Conservation (phyloP, 2,329 filamentous ascomycete species). For the Cryphonectria nitschkei region DNA sequence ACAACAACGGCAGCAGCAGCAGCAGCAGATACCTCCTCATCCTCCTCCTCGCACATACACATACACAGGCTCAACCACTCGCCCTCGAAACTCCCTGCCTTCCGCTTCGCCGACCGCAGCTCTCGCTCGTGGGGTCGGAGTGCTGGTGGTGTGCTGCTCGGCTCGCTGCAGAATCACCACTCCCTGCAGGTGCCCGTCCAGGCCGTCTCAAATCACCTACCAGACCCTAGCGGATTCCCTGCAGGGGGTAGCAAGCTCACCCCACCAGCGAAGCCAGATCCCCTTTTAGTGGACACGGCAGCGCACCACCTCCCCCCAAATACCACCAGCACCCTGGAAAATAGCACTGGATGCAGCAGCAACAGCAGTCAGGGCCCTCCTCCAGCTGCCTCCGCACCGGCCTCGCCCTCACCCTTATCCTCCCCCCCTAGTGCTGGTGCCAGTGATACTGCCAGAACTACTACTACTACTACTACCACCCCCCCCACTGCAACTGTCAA, state of each 20-base stretch:
- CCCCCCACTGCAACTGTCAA: neutral
- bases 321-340: conserved; percentile 30
- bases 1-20: neutral
- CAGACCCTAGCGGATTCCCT: neutral
- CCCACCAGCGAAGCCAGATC: conserved; percentile 39
- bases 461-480: neutral
- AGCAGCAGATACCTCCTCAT: neutral
- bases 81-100: conserved; percentile 59
- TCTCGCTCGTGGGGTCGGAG: neutral
- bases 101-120: conserved; percentile 52
- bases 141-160: neutral
- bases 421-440: neutral
- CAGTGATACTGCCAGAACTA: neutral
- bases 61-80: conserved; percentile 57
- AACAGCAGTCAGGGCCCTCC: conserved; percentile 28
- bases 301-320: conserved; percentile 31
- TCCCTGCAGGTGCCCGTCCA: conserved; percentile 6
- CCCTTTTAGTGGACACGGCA: conserved; percentile 5
- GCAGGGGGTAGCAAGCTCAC: conserved; percentile 2
- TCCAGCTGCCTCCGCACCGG: conserved; percentile 17
- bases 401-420: neutral
- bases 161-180: neutral
- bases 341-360: conserved; percentile 23
- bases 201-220: conserved; percentile 7
- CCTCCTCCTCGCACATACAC: conserved; percentile 36